Evolutionary conservation across 768 basidiomycete genomes (phyloP).

Genomic region (Kwoniella bestiolae): DNA sequence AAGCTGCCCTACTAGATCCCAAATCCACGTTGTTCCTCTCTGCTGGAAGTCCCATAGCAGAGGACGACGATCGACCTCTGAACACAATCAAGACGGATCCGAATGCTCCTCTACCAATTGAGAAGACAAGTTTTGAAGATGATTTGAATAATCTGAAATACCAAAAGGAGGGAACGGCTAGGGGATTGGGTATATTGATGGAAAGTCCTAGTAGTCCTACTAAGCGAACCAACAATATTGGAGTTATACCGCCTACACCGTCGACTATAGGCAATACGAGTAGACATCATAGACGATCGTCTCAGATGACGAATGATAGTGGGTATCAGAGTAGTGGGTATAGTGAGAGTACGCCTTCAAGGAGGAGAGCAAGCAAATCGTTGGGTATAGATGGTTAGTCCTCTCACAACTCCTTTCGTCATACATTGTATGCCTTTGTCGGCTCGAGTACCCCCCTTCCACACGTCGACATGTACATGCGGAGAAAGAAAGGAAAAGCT

Average conservation of each 20-base stretch:
- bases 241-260: conserved; percentile 41
- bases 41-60: conserved; percentile 4
- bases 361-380: conserved; percentile 22
- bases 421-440: neutral
- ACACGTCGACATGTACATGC: neutral
- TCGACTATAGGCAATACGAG: conserved; percentile 9
- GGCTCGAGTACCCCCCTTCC: no score
- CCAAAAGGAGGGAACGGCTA: neutral
- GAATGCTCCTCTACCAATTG: conserved; percentile 32
- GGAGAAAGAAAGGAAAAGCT: conserved; percentile 1
- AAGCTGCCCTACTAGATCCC: conserved; percentile 31
- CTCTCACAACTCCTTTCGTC: neutral
- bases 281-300: conserved; percentile 16
- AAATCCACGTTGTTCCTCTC: conserved; percentile 31
- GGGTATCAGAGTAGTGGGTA: conserved; percentile 10
- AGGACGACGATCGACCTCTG: neutral
- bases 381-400: conserved; percentile 33
- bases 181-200: conserved; percentile 12
- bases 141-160: conserved; percentile 27
- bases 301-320: conserved; percentile 10
- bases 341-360: conserved; percentile 7
- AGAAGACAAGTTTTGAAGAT: conserved; percentile 45
- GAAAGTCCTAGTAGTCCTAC: neutral
- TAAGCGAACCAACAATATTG: conserved; percentile 15
- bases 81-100: conserved; percentile 8